These are phyloP conservation scores for Blumeriella jaapii DNA, from an alignment of 2,329 filamentous ascomycete species.

Conservation along the genomic window DNA sequence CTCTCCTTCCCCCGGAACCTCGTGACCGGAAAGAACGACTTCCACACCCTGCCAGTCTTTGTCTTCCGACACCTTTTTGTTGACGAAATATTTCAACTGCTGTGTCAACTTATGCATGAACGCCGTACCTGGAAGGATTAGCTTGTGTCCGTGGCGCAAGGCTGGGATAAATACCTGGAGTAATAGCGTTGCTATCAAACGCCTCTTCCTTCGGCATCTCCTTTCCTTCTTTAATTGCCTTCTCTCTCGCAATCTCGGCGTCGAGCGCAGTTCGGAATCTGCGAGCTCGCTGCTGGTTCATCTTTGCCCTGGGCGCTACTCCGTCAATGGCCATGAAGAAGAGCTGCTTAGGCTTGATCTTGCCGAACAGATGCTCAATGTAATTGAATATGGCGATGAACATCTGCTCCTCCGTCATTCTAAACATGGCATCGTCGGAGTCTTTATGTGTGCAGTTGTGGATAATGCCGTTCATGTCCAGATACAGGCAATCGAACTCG, in stretches of 20 bases:
- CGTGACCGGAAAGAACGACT: conserved; percentile 91
- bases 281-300: conserved; percentile 96
- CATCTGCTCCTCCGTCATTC: conserved; percentile 96
- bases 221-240: conserved; percentile 78
- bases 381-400: conserved; percentile 99
- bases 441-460: conserved; percentile 99
- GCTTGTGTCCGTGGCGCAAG: background rate
- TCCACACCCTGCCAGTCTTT: conserved; percentile 96
- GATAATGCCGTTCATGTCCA: conserved; percentile 99
- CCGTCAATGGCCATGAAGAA: conserved; percentile 99
- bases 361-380: conserved; percentile 96
- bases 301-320: conserved; percentile 94
- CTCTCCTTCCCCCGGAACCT: conserved; percentile 95
- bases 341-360: conserved; percentile 95
- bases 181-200: conserved; percentile 99
- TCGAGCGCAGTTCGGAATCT: conserved; percentile 92
- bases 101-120: conserved; percentile 96
- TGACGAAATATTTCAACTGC: conserved; percentile 96
- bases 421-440: conserved; percentile 80
- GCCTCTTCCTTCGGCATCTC: conserved; percentile 91
- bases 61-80: conserved; percentile 96
- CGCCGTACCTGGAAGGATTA: conserved; percentile 48
- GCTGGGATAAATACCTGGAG: conserved; percentile 48
- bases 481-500: conserved; percentile 95
- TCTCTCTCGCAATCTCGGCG: conserved; percentile 78